Evolutionary conservation across 306 rosid species (phyloP), one percentile per base, ranked within the genome.

Genomic region (Gastrolobium villosum): DNA sequence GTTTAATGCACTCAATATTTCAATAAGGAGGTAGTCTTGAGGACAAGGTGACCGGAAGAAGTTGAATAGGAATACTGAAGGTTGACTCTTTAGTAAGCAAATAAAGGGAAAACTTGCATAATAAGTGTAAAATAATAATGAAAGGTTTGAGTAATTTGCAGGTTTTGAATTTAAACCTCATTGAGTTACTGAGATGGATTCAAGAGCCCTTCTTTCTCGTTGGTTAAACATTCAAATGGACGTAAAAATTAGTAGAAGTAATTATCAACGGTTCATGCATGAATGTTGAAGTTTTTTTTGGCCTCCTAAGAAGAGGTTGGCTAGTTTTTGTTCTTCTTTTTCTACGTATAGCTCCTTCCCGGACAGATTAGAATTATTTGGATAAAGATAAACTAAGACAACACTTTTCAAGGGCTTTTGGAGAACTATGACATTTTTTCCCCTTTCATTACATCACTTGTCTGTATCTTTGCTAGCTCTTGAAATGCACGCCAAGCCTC

Each of bases 101-200:
- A 44, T 56, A 40, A 48, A 46, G 10, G 40, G 3, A 56, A 73
- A 10, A 59, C 2, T 70, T 70, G 70, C 82, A 60, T 69, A 50
- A 46, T 53, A 68, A 28, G 77, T 70, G 82, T 60, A 3, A 46
- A 79, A 69, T 70, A 70, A 79, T 80, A 13, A 72, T 80, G 54
- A 72, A 64, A 62, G 34, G 49, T 79, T 79, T 11, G 79, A 79
- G 74, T 63, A 63, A 53, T 32, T 63, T 72, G 67, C 37, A 78
- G 61, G 76, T 65, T 77, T 68, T 68, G 45, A 60, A 68, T 78
- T 66, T 39, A 66, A 66, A 14, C 14, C 54, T 50, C 34, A 34
- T 57, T 44, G 36, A 31, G 59, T 32, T 55, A 66, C 41, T 32
- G 32, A 65, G 65, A 14, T 10, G 5, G 5, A 56, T 43, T 73